phyloP scores from a whole-genome alignment of 208 protist genomes.

The Crithidia brevicula region DNA sequence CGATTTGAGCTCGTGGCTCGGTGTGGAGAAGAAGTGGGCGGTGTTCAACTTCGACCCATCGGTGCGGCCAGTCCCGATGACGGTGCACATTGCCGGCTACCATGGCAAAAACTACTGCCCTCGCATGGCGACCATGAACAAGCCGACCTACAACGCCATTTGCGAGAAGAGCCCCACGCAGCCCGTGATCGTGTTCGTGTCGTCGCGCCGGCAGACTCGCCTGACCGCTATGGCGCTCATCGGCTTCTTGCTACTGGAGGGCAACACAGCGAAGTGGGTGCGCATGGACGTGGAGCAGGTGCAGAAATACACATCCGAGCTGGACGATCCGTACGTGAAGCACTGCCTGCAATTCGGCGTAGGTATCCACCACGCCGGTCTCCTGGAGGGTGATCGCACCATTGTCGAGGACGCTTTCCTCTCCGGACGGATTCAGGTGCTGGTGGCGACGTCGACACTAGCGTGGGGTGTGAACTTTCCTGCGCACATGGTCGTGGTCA shows the following conservation, averaged over 20 bases:
- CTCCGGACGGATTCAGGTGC: slow-evolving; percentile 95
- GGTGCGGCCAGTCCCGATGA: slow-evolving; percentile 98
- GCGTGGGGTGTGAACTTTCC: slow-evolving; percentile 99
- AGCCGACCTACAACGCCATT: slow-evolving; percentile 98
- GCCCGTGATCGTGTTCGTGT: slow-evolving; percentile 99
- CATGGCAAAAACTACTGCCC: slow-evolving; percentile 98
- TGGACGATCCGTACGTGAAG: slow-evolving; percentile 92
- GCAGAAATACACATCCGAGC: slow-evolving; percentile 54
- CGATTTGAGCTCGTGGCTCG: slow-evolving; percentile 99
- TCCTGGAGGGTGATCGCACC: slow-evolving; percentile 83
- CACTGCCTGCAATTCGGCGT: slow-evolving; percentile 99
- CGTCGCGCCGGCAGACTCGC: slow-evolving; percentile 98
- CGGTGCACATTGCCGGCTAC: slow-evolving; percentile 97
- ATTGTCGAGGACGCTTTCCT: slow-evolving; percentile 96
- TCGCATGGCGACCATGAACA: slow-evolving; percentile 99
- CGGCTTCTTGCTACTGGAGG: slow-evolving; percentile 91
- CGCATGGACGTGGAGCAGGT: slow-evolving; percentile 92
- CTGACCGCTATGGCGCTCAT: slow-evolving; percentile 99
- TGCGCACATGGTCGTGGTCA: slow-evolving; percentile 99
- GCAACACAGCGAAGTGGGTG: slow-evolving; percentile 94
- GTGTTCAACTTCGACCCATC: slow-evolving; percentile 99
- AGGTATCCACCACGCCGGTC: slow-evolving; percentile 99
- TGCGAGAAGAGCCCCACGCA: slow-evolving; percentile 93
- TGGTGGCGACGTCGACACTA: slow-evolving; percentile 99
- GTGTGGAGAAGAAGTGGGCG: slow-evolving; percentile 92